phyloP scores from a whole-genome alignment of 208 protist species.

The Angomonas ambiguus region DNA sequence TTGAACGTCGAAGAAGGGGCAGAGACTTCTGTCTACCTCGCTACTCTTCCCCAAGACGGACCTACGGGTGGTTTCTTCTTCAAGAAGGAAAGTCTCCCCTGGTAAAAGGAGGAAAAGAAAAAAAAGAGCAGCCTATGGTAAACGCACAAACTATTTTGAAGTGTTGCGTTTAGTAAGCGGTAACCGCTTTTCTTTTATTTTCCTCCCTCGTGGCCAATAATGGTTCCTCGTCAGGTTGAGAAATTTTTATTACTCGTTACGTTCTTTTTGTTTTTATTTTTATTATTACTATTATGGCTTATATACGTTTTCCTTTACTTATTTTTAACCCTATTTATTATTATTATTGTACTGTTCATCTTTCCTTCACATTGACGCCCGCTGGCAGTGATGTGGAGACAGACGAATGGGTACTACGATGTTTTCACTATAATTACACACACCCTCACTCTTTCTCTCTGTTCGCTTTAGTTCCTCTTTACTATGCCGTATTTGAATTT shows the following conservation, averaged over 20 bases:
- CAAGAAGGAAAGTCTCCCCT: constrained; percentile 61
- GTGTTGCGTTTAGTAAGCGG: too few species aligned
- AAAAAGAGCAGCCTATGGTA: not conserved
- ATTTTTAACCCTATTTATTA: not conserved
- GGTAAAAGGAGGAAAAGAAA: constrained; percentile 7
- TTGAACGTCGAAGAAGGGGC: constrained; percentile 54
- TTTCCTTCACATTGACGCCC: not conserved
- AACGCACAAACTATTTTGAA: too few species aligned
- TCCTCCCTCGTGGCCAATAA: constrained; percentile 2
- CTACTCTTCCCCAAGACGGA: constrained; percentile 60
- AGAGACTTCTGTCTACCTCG: constrained; percentile 66
- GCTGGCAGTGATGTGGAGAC: not conserved
- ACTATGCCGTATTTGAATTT: not conserved
- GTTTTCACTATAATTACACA: not conserved
- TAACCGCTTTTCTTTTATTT: not conserved
- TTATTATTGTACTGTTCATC: not conserved
- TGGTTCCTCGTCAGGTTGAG: not conserved
- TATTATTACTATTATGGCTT: constrained; percentile 6
- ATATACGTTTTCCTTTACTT: constrained; percentile 13
- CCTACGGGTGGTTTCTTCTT: constrained; percentile 73
- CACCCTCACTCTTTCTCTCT: constrained; percentile 1
- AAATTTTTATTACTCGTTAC: not conserved
- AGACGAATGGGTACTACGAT: not conserved
- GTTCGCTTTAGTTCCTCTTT: not conserved
- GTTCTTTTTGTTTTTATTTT: not conserved